Conservation (phyloP, 2,329 filamentous ascomycete genomes). For the Bipolaris oryzae region DNA sequence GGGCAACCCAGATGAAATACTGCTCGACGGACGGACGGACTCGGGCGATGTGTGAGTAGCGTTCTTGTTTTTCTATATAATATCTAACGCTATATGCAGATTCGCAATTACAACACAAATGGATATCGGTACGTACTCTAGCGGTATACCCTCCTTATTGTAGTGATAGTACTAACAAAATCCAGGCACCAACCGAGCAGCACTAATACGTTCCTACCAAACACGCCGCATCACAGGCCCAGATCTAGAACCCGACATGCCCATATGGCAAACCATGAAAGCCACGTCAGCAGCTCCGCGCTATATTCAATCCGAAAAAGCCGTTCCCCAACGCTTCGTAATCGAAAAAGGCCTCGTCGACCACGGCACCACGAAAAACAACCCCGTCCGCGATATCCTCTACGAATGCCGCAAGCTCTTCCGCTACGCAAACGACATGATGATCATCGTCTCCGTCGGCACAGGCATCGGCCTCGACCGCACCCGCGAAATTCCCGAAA, state of each 20-base stretch:
- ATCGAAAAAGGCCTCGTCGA: conserved; percentile 41
- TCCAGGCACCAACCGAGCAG: conserved; percentile 31
- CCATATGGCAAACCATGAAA: conserved; percentile 35
- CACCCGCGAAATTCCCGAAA: conserved; percentile 28
- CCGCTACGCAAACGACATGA: conserved; percentile 39
- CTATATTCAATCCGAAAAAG: conserved; percentile 26
- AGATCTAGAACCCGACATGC: conserved; percentile 34
- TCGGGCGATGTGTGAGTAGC: conserved; percentile 39
- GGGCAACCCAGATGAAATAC: conserved; percentile 25
- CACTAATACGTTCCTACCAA: conserved; percentile 39
- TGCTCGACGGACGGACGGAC: conserved; percentile 33
- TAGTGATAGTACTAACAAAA: neutral
- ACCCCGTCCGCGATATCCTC: conserved; percentile 38
- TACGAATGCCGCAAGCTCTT: conserved; percentile 42
- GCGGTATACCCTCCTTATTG: neutral
- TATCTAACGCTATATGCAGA: conserved; percentile 20
- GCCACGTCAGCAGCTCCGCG: conserved; percentile 33
- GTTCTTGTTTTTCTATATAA: neutral
- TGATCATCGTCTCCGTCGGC: conserved; percentile 41
- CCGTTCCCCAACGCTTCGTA: conserved; percentile 24
- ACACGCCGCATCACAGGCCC: conserved; percentile 40
- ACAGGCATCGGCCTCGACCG: conserved; percentile 31
- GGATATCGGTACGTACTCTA: conserved; percentile 27
- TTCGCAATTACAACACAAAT: conserved; percentile 39
- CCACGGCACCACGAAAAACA: conserved; percentile 41